Base-by-base conservation (phyloP, 129 eudicot genomes). In the Glebionis coronaria region DNA sequence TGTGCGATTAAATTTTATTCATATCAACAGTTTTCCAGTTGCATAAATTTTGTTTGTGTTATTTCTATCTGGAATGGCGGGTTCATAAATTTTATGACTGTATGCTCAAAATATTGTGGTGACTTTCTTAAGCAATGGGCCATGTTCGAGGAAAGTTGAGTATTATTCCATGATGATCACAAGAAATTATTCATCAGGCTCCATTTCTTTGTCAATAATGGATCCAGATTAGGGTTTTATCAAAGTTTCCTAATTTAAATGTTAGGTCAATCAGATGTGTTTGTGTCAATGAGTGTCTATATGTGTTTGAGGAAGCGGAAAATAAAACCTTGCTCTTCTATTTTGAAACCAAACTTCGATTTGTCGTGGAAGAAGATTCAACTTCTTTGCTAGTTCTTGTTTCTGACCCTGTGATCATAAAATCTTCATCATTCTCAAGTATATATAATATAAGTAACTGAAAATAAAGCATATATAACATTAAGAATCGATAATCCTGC, bases 311-410 rank as follows among this genome's bases (percentile, higher is more conserved):
- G 52, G 21, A 51, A 38, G 45, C 20, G 14, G 5, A 61, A 40
- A 44, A 16, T 5, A 61, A 35, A 50, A 82, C 91, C 89, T 83
- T 71, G 89, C 92, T 78, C 89, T 71, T 76, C 89, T 61, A 58
- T 85, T 88, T 54, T 88, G 92, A 64, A 85, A 88, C 89, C 87
- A 88, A 73, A 88, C 87, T 82, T 85, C 92, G 13, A 88, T 87
- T 78, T 88, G 96, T 45, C 92, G 79, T 3, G 85, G 92, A 75
- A 64, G 79, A 18, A 80, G 87, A 71, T 79, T 82, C 76, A 88
- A 74, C 59, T 69, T 81, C 69, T 56, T 75, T 28, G 96, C 87
- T 21, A 83, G 85, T 69, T 71, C 76, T 52, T 78, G 83, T 64
- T 83, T 88, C 62, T 85, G 88, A 19, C 61, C 80, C 91, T 88